A percentile compares a stretch with the other conserved stretches of the same genome.
phyloP scores from a whole-genome alignment of 495 filamentous ascomycete species.

The Penicillium longicatenatum region DNA sequence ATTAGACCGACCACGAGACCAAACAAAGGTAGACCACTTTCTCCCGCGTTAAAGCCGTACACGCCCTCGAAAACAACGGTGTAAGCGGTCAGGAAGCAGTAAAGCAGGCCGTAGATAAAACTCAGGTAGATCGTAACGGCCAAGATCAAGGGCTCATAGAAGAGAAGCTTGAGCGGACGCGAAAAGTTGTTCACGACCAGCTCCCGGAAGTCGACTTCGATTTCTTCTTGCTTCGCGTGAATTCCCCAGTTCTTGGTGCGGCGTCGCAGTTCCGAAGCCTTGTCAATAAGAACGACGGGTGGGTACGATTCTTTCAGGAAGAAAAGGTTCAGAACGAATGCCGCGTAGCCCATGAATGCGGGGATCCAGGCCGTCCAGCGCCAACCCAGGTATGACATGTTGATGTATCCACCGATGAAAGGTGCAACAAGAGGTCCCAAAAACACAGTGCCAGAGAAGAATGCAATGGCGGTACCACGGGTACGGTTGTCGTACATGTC shows the following conservation, averaged over 20 bases:
- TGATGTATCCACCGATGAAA: conserved; percentile 79
- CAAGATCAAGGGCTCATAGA: conserved; percentile 32
- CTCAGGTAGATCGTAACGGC: conserved; percentile 34
- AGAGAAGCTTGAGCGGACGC: conserved; percentile 29
- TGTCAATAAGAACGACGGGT: conserved; percentile 74
- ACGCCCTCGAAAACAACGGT: conserved; percentile 43
- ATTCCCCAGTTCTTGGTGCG: conserved; percentile 91
- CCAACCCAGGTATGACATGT: conserved; percentile 64
- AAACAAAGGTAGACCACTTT: conserved; percentile 44
- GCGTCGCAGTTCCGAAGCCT: conserved; percentile 78
- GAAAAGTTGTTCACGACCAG: conserved; percentile 41
- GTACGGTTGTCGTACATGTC: conserved; percentile 85
- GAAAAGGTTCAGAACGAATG: conserved; percentile 68
- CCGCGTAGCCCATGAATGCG: conserved; percentile 75
- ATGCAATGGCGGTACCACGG: conserved; percentile 66
- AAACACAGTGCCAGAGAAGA: conserved; percentile 86
- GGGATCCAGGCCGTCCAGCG: conserved; percentile 82
- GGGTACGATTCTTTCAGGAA: conserved; percentile 87
- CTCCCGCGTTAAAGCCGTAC: conserved; percentile 40
- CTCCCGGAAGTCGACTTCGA: conserved; percentile 79
- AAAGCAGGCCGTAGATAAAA: conserved; percentile 47
- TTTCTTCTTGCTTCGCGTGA: conserved; percentile 92
- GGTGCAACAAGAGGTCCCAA: conserved; percentile 80
- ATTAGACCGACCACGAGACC: conserved; percentile 47
- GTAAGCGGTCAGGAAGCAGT: conserved; percentile 49